Base-by-base conservation (phyloP, 352 stramenopile genomes). In the Phytopythium cucurbitacearum region DNA sequence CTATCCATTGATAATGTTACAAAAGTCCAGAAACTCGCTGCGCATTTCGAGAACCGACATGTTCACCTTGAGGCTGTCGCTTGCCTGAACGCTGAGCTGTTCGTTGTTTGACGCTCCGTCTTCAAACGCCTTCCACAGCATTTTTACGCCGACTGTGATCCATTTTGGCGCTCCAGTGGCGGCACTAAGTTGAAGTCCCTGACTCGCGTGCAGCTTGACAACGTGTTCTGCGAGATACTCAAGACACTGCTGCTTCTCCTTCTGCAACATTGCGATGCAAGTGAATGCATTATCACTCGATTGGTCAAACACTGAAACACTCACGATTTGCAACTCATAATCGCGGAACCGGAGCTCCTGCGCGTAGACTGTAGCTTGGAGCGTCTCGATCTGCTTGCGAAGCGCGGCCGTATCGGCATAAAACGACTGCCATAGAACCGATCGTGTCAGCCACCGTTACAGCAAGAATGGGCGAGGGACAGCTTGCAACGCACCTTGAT, bases 331-430 rank as follows among this genome's bases (percentile, higher is more conserved):
- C 21, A 63, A 41, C 40, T 87, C 73, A 15, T 73, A 65, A 16
- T 81, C 68, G 5, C 69, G 69, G 35, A 84, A 62, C 2, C 65
- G 58, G 15, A 79, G 57, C 57, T 85, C 73, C 62, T 86, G 78
- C 42, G 79, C 73, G 52, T 87, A 89, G 46, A 89, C 70, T 12
- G 73, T 79, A 21, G 62, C 64, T 43, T 70, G 73, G 16, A 89
- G 66, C 62, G 72, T 80, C 15, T 86, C 71, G 9, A 89, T 43
- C 51, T 86, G 71, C 21, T 84, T 56, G 36, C 77, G 64, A 10
- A 84, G 65, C 1, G 64, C 64, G 32, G 68, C 72, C 9, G 71
- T 82, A 45, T 87, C 73, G 12, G 56, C 57, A 36, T 85, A 89
- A 49, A 88, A 88, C 10, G 69, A 63, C 76, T 87, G 49, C 3